phyloP scores from a whole-genome alignment of 441 rosid species.

The Adansonia gregorii region DNA sequence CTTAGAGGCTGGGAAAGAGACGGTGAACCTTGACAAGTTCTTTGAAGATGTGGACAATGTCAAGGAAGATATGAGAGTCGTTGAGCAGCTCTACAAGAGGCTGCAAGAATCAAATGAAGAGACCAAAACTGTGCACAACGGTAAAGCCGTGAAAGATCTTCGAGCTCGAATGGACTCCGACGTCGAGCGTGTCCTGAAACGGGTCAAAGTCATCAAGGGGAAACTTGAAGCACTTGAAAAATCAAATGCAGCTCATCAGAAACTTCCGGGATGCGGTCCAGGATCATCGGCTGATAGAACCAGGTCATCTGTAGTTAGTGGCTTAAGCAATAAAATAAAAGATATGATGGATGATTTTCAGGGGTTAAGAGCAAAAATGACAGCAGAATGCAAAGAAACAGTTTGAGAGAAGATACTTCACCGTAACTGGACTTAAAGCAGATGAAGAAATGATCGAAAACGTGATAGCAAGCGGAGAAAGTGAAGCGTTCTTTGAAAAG shows the following conservation, averaged over 20 bases:
- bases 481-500: constrained; percentile 76
- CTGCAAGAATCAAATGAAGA: constrained; percentile 80
- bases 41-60: constrained; percentile 80
- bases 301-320: constrained; percentile 72
- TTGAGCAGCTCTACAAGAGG: constrained; percentile 58
- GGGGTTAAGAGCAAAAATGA: constrained; percentile 60
- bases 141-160: constrained; percentile 66
- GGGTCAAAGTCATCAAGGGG: constrained; percentile 62
- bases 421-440: constrained; percentile 72
- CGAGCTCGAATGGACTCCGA: constrained; percentile 73
- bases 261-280: constrained; percentile 72
- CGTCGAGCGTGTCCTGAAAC: constrained; percentile 62
- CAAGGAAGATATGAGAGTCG: constrained; percentile 66
- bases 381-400: constrained; percentile 70
- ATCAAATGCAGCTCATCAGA: constrained; percentile 66
- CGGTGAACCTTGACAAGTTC: constrained; percentile 70
- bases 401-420: constrained; percentile 80
- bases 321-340: constrained; percentile 79
- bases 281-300: constrained; percentile 86
- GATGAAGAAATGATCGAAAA: constrained; percentile 74
- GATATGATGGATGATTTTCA: constrained; percentile 81
- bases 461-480: constrained; percentile 78
- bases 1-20: constrained; percentile 58
- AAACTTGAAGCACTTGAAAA: constrained; percentile 77
- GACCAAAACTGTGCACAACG: constrained; percentile 66